Percentiles rank a stretch among this genome's conserved stretches.
Evolutionary conservation across 129 eudicot genomes (phyloP).

Genomic region (Cynara cardunculus): DNA sequence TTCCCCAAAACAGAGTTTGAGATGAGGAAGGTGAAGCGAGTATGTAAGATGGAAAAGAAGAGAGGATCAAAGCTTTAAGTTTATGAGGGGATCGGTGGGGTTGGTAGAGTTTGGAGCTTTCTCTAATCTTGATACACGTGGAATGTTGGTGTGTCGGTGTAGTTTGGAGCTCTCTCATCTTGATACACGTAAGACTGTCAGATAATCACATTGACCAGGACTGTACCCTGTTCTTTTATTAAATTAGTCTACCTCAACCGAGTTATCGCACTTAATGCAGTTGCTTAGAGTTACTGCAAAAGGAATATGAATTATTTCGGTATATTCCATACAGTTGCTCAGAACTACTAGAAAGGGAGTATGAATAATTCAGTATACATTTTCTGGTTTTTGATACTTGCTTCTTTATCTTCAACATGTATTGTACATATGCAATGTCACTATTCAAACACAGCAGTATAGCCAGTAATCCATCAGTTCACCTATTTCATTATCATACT

Average conservation of each 20-base stretch:
- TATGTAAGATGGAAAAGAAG: neutral
- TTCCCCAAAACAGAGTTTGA: conserved; percentile 17
- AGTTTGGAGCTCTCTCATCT: conserved; percentile 21
- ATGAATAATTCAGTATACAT: neutral
- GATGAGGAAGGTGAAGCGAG: conserved; percentile 15
- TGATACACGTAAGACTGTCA: conserved; percentile 30
- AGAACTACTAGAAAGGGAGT: conserved; percentile 7
- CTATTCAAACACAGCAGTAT: neutral
- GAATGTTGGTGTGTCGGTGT: conserved; percentile 16
- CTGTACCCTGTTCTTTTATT: neutral
- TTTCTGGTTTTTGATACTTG: neutral
- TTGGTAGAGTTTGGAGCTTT: conserved; percentile 21
- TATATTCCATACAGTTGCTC: neutral
- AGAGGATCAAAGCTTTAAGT: conserved; percentile 15
- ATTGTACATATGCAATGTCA: neutral
- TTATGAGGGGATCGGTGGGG: conserved; percentile 22
- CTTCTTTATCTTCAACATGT: conserved; percentile 3
- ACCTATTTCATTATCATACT: neutral
- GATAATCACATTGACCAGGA: conserved; percentile 20
- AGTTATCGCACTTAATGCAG: conserved; percentile 4
- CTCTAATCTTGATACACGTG: conserved; percentile 24
- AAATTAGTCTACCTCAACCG: neutral
- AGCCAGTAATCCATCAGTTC: conserved; percentile 7
- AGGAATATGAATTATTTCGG: neutral
- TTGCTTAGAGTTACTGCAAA: conserved; percentile 3